A percentile compares a stretch with the other conserved stretches of the same genome.
Evolutionary conservation across 2,329 filamentous ascomycete genomes (phyloP).

Genomic region (Bipolaris zeicola): DNA sequence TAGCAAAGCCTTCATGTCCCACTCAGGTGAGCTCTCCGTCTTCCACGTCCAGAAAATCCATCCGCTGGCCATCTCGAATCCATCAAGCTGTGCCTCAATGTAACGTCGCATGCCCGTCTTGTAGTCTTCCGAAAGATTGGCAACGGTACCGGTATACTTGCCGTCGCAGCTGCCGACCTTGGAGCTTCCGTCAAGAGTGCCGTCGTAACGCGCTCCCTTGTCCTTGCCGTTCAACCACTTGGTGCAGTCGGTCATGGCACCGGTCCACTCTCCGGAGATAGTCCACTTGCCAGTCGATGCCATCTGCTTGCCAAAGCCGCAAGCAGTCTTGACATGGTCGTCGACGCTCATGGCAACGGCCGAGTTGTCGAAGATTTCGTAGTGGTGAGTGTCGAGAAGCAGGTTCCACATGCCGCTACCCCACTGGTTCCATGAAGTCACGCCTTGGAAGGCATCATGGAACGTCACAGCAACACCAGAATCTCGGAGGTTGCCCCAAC

Average conservation of each 20-base stretch:
- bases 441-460: constrained; percentile 56
- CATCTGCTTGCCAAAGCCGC: constrained; percentile 54
- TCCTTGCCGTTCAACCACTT: constrained; percentile 56
- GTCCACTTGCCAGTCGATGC: constrained; percentile 54
- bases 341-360: constrained; percentile 46
- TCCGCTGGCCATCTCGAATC: constrained; percentile 54
- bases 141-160: constrained; percentile 53
- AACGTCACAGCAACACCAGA: constrained; percentile 52
- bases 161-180: constrained; percentile 53
- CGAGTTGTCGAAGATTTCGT: constrained; percentile 53
- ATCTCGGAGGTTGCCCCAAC: constrained; percentile 53
- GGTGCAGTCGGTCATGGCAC: constrained; percentile 55
- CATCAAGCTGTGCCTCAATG: constrained; percentile 56
- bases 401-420: constrained; percentile 53
- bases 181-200: constrained; percentile 45
- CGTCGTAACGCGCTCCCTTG: constrained; percentile 55
- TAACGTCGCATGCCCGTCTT: constrained; percentile 52
- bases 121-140: constrained; percentile 49
- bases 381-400: constrained; percentile 56
- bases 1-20: constrained; percentile 55
- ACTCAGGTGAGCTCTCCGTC: constrained; percentile 56
- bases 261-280: constrained; percentile 56
- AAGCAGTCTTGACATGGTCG: constrained; percentile 51
- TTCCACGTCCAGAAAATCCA: constrained; percentile 61
- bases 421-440: constrained; percentile 53